These are phyloP conservation scores for Lentinula edodes DNA, from an alignment of 768 basidiomycete genomes.

Conservation along the genomic window DNA sequence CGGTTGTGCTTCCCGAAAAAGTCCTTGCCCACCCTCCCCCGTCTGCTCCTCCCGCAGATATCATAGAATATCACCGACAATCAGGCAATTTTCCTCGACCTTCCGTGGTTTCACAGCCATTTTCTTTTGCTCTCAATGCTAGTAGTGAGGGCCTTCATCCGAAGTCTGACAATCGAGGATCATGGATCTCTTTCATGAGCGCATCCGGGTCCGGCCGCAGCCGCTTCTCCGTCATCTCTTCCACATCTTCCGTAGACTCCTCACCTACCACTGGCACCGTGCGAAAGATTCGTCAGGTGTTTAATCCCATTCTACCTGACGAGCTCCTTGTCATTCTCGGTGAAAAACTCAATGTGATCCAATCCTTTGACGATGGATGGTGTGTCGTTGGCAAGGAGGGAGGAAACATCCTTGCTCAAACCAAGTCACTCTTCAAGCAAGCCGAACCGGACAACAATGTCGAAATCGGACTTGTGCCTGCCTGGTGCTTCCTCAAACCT, in stretches of 20 bases:
- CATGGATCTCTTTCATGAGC: constrained; percentile 20
- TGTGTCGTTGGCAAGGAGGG: constrained; percentile 41
- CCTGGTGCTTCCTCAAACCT: constrained; percentile 71
- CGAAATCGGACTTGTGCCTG: constrained; percentile 69
- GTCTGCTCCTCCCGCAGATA: constrained; percentile 29
- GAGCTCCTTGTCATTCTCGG: constrained; percentile 57
- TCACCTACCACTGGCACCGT: constrained; percentile 26
- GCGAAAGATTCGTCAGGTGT: constrained; percentile 53
- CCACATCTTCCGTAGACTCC: constrained; percentile 28
- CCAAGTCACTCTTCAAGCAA: constrained; percentile 37
- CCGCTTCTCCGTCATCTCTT: constrained; percentile 35
- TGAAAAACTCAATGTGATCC: constrained; percentile 57
- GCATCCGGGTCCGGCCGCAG: constrained; percentile 25
- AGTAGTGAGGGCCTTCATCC: constrained; percentile 7
- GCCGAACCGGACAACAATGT: constrained; percentile 28
- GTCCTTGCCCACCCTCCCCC: constrained; percentile 30
- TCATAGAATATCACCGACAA: constrained; percentile 37
- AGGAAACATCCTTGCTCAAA: constrained; percentile 20
- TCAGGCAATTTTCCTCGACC: constrained; percentile 36
- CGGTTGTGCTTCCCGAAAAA: constrained; percentile 50
- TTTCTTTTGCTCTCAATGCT: constrained; percentile 32
- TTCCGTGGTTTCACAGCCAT: constrained; percentile 30
- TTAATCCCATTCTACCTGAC: constrained; percentile 67
- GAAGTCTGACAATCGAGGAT: constrained; percentile 1
- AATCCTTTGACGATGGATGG: constrained; percentile 78